These are phyloP conservation scores for Entrophospora sp. DNA, from an alignment of 192 early-diverging fungal genomes.

Conservation along the genomic window DNA sequence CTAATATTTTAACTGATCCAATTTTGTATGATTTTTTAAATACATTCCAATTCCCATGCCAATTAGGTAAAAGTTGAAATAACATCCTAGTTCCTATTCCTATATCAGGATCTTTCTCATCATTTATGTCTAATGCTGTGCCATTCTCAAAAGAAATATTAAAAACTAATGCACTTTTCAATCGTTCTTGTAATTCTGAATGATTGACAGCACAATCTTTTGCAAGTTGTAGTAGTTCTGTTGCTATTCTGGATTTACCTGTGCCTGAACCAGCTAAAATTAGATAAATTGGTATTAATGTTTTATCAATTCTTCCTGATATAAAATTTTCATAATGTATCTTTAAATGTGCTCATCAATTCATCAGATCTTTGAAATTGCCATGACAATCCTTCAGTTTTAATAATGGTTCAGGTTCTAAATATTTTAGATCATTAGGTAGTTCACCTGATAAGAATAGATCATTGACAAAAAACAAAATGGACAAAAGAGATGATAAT, in stretches of 20 bases:
- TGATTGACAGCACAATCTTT: not conserved
- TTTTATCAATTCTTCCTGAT: not conserved
- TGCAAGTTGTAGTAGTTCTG: conserved; percentile 2
- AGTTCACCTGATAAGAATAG: not conserved
- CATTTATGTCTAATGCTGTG: not conserved
- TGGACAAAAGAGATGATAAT: no score
- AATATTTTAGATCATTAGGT: not conserved
- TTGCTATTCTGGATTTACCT: not conserved
- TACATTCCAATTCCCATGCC: not conserved
- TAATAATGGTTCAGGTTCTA: not conserved
- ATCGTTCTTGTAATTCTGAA: not conserved
- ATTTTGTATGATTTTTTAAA: not conserved
- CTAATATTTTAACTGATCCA: not conserved
- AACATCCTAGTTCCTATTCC: not conserved
- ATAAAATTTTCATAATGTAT: not conserved
- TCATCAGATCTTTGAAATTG: not conserved
- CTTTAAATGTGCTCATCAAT: not conserved
- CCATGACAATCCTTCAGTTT: not conserved
- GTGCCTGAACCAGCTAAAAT: not conserved
- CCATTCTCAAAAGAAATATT: not conserved
- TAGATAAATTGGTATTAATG: not conserved
- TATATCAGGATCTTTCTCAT: not conserved
- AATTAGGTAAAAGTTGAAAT: not conserved
- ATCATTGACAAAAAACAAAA: no score
- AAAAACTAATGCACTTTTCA: no score